Percentiles rank a stretch among this genome's conserved stretches.
Evolutionary conservation across 2,329 filamentous ascomycete species (phyloP).

Genomic region (Aureobasidium sp.): DNA sequence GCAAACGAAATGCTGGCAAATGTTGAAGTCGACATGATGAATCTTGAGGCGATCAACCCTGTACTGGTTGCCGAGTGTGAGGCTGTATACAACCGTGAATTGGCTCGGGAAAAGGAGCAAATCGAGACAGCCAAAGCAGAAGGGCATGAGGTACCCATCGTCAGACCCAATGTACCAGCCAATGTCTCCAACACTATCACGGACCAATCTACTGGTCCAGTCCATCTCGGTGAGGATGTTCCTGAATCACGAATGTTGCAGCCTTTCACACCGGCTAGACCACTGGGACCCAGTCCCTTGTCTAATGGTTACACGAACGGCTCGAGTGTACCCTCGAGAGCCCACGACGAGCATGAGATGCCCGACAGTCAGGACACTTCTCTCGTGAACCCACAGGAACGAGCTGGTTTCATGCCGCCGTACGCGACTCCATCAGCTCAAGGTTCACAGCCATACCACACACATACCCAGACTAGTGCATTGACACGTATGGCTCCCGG

Average conservation of each 20-base stretch:
- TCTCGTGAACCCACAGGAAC: constrained; percentile 24
- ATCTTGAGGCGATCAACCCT: constrained; percentile 60
- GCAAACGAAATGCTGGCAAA: constrained; percentile 89
- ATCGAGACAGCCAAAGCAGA: constrained; percentile 54
- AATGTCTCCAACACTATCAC: constrained; percentile 36
- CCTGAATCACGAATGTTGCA: constrained; percentile 41
- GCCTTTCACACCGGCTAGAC: constrained; percentile 43
- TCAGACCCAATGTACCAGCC: constrained; percentile 34
- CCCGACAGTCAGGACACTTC: constrained; percentile 34
- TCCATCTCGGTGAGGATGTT: constrained; percentile 56
- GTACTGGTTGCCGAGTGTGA: constrained; percentile 67
- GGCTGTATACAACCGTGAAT: constrained; percentile 66
- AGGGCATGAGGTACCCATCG: constrained; percentile 35
- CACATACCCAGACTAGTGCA: constrained; percentile 56
- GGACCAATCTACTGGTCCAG: constrained; percentile 38
- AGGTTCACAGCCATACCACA: constrained; percentile 39
- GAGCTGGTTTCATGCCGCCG: constrained; percentile 26
- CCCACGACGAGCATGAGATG: constrained; percentile 39
- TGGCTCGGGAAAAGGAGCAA: constrained; percentile 52
- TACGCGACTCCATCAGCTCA: constrained; percentile 22
- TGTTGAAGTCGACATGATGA: constrained; percentile 84
- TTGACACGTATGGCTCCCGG: constrained; percentile 53
- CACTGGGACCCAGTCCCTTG: constrained; percentile 51
- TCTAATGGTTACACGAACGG: constrained; percentile 51
- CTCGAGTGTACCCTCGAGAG: constrained; percentile 32